These are phyloP conservation scores for Cryptococcus jaspeensis DNA, from an alignment of 1,284 basidiomycete species.

Conservation along the genomic window DNA sequence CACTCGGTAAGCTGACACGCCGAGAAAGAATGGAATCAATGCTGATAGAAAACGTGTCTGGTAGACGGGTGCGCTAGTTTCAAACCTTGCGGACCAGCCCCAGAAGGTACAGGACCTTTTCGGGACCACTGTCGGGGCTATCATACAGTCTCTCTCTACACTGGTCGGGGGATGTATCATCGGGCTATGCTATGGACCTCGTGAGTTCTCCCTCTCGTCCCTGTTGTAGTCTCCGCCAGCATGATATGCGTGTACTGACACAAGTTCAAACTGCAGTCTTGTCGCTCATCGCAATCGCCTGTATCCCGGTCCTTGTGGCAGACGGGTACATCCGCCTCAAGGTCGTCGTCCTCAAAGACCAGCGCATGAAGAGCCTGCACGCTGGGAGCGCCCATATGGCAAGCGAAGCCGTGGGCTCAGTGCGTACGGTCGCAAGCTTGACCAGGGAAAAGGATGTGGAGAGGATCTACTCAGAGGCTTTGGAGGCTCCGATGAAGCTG, in stretches of 20 bases:
- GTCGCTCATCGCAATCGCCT: conserved; percentile 59
- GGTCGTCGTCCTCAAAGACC: conserved; percentile 72
- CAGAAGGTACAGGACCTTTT: conserved; percentile 90
- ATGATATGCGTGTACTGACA: too few species aligned
- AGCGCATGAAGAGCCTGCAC: conserved; percentile 80
- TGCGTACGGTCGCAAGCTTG: conserved; percentile 90
- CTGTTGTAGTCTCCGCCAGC: not conserved
- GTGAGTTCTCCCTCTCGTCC: conserved; percentile 10
- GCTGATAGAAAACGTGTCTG: conserved; percentile 40
- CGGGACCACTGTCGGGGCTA: conserved; percentile 82
- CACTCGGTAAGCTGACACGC: conserved; percentile 54
- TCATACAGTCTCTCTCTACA: conserved; percentile 75
- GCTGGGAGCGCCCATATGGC: conserved; percentile 83
- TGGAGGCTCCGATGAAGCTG: conserved; percentile 67
- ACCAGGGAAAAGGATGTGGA: conserved; percentile 78
- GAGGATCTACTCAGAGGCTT: conserved; percentile 66
- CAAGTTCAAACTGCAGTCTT: too few species aligned
- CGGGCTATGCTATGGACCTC: conserved; percentile 66
- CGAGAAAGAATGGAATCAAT: too few species aligned
- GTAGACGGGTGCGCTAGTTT: conserved; percentile 73
- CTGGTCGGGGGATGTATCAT: conserved; percentile 72
- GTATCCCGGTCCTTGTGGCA: conserved; percentile 77
- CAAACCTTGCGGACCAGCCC: conserved; percentile 79
- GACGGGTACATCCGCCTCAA: conserved; percentile 80
- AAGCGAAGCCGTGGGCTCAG: conserved; percentile 81